Evolutionary conservation across 2,329 filamentous ascomycete species (phyloP).

Genomic region (Sporothrix globosa): DNA sequence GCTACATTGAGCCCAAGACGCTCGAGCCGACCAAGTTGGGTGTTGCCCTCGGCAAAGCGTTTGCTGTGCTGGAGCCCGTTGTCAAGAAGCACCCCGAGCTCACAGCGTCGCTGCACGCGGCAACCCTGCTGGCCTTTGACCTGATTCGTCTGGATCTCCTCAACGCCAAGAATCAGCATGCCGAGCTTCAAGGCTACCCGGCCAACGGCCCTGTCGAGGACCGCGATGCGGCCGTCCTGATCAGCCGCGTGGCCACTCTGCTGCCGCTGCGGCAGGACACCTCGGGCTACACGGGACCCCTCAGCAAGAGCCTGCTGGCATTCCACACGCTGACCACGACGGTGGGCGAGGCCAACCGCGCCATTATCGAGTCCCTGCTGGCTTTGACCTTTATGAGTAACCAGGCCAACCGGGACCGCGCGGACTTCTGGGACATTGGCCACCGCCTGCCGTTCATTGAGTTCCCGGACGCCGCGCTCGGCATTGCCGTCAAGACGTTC

Average conservation of each 20-base stretch:
- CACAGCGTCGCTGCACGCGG: constrained; percentile 66
- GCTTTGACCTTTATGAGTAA: constrained; percentile 79
- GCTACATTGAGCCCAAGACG: constrained; percentile 71
- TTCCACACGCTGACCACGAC: constrained; percentile 83
- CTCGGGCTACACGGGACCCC: constrained; percentile 90
- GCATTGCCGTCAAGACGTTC: constrained; percentile 79
- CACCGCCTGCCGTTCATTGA: constrained; percentile 50
- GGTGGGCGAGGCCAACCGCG: constrained; percentile 77
- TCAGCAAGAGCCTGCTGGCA: constrained; percentile 84
- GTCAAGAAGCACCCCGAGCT: constrained; percentile 51
- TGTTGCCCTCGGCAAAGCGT: constrained; percentile 70
- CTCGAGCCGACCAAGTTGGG: constrained; percentile 87
- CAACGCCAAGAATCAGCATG: constrained; percentile 65
- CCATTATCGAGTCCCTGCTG: constrained; percentile 80
- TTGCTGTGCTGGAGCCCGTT: constrained; percentile 64
- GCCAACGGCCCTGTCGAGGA: constrained; percentile 68
- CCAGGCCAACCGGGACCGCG: constrained; percentile 71
- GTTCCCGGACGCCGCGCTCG: constrained; percentile 74
- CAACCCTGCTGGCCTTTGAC: constrained; percentile 81
- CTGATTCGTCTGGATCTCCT: constrained; percentile 78
- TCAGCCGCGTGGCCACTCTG: constrained; percentile 84
- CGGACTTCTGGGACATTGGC: constrained; percentile 69
- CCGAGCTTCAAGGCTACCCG: constrained; percentile 59
- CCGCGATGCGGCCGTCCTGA: constrained; percentile 74
- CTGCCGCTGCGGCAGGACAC: constrained; percentile 78